Evolutionary conservation across 73 alveolate species (phyloP).

Genomic region (Paramecium biaurelia): DNA sequence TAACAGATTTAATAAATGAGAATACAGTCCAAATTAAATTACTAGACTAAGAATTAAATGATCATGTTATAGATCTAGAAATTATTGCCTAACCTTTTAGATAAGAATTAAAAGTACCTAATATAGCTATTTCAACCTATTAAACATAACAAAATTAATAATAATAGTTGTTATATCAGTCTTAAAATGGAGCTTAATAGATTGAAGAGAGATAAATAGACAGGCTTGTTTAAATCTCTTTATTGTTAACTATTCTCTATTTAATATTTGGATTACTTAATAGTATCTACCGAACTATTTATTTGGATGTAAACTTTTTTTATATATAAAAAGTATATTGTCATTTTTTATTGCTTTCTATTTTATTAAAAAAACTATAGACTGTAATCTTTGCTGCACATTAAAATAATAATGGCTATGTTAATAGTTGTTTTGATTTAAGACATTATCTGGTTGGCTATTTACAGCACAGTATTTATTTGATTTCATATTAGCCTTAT

Average conservation of each 20-base stretch:
- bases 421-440: background rate
- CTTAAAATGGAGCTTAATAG: background rate
- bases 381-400: constrained; percentile 18
- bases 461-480: constrained; percentile 36
- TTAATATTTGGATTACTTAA: background rate
- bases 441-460: constrained; percentile 21
- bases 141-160: background rate
- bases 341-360: constrained; percentile 22
- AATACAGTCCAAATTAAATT: background rate
- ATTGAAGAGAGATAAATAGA: background rate
- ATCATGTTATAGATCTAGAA: constrained; percentile 16
- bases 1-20: background rate
- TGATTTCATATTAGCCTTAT: background rate
- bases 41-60: background rate
- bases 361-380: constrained; percentile 30
- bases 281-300: background rate
- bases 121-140: background rate
- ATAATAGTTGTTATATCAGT: background rate
- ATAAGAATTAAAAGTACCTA: background rate
- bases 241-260: background rate
- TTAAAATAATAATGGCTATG: constrained; percentile 20
- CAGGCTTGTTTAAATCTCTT: background rate
- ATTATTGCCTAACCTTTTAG: background rate
- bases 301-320: background rate
- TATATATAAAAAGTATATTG: background rate